phyloP scores from a whole-genome alignment of 768 basidiomycete genomes.

The Galerina marginata region DNA sequence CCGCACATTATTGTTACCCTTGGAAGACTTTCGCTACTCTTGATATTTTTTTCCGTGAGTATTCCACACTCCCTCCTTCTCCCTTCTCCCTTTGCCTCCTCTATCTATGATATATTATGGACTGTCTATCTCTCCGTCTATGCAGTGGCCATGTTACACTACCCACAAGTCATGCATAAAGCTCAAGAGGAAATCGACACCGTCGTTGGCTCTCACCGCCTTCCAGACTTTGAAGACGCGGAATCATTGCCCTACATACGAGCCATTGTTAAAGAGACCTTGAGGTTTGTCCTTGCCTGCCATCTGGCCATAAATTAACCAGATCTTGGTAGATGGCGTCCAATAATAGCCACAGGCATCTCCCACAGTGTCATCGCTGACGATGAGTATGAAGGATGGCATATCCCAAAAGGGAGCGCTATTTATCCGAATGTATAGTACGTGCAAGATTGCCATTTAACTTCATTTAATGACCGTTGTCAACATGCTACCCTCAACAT shows the following conservation, averaged over 20 bases:
- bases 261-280: conserved; percentile 28
- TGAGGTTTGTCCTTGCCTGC: conserved; percentile 34
- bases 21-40: conserved; percentile 19
- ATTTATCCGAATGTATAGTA: conserved; percentile 28
- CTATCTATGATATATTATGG: conserved; percentile 9
- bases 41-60: conserved; percentile 21
- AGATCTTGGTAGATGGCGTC: conserved; percentile 28
- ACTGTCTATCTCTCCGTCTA: conserved; percentile 2
- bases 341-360: conserved; percentile 34
- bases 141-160: conserved; percentile 37
- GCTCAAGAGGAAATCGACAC: conserved; percentile 42
- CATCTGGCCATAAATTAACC: conserved; percentile 12
- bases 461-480: neutral
- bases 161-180: conserved; percentile 34
- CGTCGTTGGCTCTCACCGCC: conserved; percentile 33
- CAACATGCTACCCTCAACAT: neutral
- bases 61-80: neutral
- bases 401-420: conserved; percentile 40
- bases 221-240: conserved; percentile 39
- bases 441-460: conserved; percentile 1
- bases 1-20: neutral
- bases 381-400: conserved; percentile 40
- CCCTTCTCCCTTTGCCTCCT: neutral
- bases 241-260: conserved; percentile 31
- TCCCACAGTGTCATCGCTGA: conserved; percentile 41